These are phyloP conservation scores for Crucibulum laeve DNA, from an alignment of 768 basidiomycete genomes.

Conservation along the genomic window DNA sequence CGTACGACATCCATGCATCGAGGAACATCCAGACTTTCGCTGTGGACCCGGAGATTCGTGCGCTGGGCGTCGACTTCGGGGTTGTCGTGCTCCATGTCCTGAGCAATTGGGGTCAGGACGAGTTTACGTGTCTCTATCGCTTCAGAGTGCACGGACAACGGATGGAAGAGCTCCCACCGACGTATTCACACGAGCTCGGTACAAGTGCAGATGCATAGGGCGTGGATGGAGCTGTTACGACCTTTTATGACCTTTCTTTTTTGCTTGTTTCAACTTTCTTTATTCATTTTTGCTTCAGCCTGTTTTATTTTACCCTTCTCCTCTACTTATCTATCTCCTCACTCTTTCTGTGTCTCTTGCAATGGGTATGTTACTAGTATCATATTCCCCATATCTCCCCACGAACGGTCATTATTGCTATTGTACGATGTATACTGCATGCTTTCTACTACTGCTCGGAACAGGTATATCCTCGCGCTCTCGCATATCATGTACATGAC, in stretches of 20 bases:
- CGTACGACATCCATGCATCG: conserved; percentile 55
- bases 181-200: conserved; percentile 21
- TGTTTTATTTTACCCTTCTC: background rate
- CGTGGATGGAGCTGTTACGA: background rate
- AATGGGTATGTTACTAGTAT: background rate
- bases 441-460: background rate
- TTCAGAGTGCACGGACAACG: conserved; percentile 73
- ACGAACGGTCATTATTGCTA: background rate
- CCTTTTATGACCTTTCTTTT: background rate
- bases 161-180: conserved; percentile 35
- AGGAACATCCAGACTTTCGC: conserved; percentile 77
- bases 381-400: background rate
- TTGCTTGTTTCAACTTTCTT: background rate
- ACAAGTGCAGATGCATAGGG: background rate
- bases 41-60: conserved; percentile 60
- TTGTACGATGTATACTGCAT: background rate
- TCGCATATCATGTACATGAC: no score
- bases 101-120: conserved; percentile 83
- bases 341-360: background rate
- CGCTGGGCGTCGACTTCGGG: conserved; percentile 78
- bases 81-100: conserved; percentile 76
- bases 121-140: conserved; percentile 88
- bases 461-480: background rate
- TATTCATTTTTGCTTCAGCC: background rate
- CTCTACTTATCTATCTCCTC: background rate